A percentile compares a stretch with the other conserved stretches of the same genome.
Conservation (phyloP, 2,329 filamentous ascomycete species). For the Colletotrichum cordylinicola region DNA sequence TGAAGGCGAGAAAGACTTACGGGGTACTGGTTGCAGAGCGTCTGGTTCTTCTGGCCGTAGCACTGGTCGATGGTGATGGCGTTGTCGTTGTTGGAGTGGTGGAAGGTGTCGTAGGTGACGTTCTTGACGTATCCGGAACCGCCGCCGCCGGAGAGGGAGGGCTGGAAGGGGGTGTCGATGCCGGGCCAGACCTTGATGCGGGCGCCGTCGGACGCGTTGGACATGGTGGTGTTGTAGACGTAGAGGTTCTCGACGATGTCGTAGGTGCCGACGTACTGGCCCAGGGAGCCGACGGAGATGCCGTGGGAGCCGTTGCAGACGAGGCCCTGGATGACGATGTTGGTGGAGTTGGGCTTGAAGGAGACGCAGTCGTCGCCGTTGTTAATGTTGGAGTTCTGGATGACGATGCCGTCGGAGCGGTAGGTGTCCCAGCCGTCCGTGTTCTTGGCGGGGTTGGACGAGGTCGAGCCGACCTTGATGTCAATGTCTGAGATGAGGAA, state of each 20-base stretch:
- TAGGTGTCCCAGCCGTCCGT: constrained; percentile 72
- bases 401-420: constrained; percentile 65
- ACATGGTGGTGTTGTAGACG: constrained; percentile 65
- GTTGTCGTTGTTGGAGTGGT: constrained; percentile 64
- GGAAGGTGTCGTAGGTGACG: constrained; percentile 69
- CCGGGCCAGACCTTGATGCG: constrained; percentile 80
- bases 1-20: too few species aligned
- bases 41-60: constrained; percentile 21
- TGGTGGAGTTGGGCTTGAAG: constrained; percentile 76
- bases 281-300: constrained; percentile 74
- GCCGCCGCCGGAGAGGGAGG: constrained; percentile 64
- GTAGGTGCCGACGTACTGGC: constrained; percentile 67
- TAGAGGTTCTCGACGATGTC: constrained; percentile 76
- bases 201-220: constrained; percentile 67
- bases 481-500: constrained; percentile 68
- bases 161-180: constrained; percentile 45
- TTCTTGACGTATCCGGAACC: constrained; percentile 65
- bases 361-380: constrained; percentile 76
- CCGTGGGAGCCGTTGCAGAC: constrained; percentile 74
- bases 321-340: constrained; percentile 71
- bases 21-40: constrained; percentile 21
- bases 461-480: constrained; percentile 61
- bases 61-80: constrained; percentile 32
- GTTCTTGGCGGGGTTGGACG: constrained; percentile 64
- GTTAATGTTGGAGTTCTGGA: constrained; percentile 69